Base-by-base conservation (phyloP, 1,284 basidiomycete genomes). In the Pseudozyma pruni region DNA sequence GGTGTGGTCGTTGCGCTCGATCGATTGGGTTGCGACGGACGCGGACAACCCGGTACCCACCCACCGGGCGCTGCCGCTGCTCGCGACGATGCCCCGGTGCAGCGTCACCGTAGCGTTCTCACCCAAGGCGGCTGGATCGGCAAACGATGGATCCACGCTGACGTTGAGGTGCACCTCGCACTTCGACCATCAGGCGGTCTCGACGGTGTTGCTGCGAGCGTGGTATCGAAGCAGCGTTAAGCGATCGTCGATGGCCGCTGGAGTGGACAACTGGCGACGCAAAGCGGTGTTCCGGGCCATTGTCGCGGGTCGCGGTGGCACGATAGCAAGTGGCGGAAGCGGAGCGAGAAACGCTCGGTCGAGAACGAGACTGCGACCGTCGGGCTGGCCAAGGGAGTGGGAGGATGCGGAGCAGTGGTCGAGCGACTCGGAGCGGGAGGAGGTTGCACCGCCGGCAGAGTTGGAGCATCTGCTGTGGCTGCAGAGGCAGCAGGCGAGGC, bases 341-440 rank as follows among this genome's bases (percentile, higher is more conserved):
- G 51, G 55, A 13, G 61, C 63, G 5, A 52, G 76, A 5, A 78
- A 78, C 31, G 69, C 70, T 1, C 55, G 60, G 29, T 42, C 67
- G 2, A 44, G 75, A 16, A 56, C 52, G 16, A 40, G 76, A 31
- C 25, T 75, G 17, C 40, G 76, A 17, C 76, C 69, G 13, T 50
- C 54, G 1, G 74, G 75, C 1, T 58, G 74, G 60, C 41, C 47
- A 1, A 55, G 38, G n/a, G 70, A 67, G 11, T 73, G 64, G 53
- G 76, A 78, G 29, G 69, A 78, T 52, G 76, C 75, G 14, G 76
- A 76, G 38, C 16, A 41, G 32, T 78, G 76, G 76, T 72, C 67
- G 47, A 71, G 66, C 58, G 55, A 42, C 4, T 69, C 63, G 32
- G 76, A 75, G 27, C 43, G 47, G 8, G 76, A 78, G 47, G 48